A percentile compares a stretch with the other conserved stretches of the same genome.
phyloP scores from a whole-genome alignment of 306 rosid genomes.

The Dryas alaskensis region DNA sequence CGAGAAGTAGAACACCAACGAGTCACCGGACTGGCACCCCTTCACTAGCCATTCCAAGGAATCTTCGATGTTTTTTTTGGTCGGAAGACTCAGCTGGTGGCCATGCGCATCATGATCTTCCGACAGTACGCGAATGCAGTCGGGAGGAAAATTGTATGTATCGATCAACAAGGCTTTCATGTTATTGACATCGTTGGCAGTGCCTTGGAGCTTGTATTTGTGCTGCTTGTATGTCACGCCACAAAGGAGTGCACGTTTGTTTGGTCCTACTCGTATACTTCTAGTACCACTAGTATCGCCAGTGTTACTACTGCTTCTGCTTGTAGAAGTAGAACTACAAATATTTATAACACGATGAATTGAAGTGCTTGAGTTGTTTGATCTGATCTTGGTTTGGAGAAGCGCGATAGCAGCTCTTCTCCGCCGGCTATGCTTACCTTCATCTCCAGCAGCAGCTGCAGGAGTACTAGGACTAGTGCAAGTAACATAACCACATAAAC shows the following conservation, averaged over 20 bases:
- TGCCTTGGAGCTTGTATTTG: conserved; percentile 59
- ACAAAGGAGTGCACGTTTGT: conserved; percentile 75
- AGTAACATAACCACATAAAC: not conserved
- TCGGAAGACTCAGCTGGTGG: conserved; percentile 35
- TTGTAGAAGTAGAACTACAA: too few species aligned
- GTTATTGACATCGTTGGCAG: conserved; percentile 55
- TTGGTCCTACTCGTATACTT: not conserved
- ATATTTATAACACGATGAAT: not conserved
- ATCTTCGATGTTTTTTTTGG: conserved; percentile 59
- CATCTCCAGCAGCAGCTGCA: not conserved
- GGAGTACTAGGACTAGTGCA: too few species aligned
- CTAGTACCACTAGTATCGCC: too few species aligned
- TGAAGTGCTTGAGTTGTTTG: not conserved
- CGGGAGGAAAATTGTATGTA: conserved; percentile 40
- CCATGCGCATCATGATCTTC: conserved; percentile 48
- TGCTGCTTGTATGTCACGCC: conserved; percentile 55
- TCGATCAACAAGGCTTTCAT: conserved; percentile 49
- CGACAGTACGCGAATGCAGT: conserved; percentile 56
- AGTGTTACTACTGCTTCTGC: too few species aligned
- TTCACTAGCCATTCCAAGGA: conserved; percentile 77
- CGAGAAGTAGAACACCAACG: conserved; percentile 81
- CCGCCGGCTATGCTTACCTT: not conserved
- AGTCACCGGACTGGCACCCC: conserved; percentile 55
- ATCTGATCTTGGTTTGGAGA: not conserved
- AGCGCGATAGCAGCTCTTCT: too few species aligned